Percentiles rank a stretch among this genome's conserved stretches.
These are phyloP conservation scores for Diutina catenulata DNA, from an alignment of 1,139 yeast genomes.

Conservation along the genomic window DNA sequence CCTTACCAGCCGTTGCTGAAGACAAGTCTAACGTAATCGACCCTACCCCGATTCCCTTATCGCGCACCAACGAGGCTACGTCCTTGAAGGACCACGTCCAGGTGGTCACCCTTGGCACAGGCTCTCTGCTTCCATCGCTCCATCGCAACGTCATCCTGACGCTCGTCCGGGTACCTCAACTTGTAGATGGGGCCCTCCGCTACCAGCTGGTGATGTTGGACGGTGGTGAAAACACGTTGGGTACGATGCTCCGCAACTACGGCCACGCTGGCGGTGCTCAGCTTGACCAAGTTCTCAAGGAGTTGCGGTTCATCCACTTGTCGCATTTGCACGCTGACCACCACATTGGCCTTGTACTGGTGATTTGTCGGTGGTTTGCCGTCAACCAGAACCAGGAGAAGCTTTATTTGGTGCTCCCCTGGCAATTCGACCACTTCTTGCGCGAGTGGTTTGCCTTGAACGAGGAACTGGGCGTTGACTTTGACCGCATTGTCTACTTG, in stretches of 20 bases:
- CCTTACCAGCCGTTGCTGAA: constrained; percentile 11
- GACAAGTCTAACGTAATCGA: constrained; percentile 7
- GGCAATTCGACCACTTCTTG: constrained; percentile 59
- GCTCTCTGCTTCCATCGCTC: constrained; percentile 82
- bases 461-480: constrained; percentile 19
- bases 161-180: constrained; percentile 54
- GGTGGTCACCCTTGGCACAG: constrained; percentile 79
- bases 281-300: constrained; percentile 28
- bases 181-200: constrained; percentile 15
- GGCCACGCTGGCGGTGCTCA: constrained; percentile 31
- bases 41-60: not conserved
- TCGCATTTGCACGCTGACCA: constrained; percentile 98
- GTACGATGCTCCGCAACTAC: constrained; percentile 54
- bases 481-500: constrained; percentile 37
- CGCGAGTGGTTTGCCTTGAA: constrained; percentile 63
- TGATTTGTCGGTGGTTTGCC: constrained; percentile 60
- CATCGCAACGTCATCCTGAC: constrained; percentile 79
- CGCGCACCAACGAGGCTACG: not conserved
- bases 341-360: constrained; percentile 70
- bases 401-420: constrained; percentile 60
- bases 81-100: constrained; percentile 46
- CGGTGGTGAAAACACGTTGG: constrained; percentile 90
- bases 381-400: constrained; percentile 17
- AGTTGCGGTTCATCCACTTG: constrained; percentile 54
- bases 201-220: constrained; percentile 53